Conservation (phyloP, 768 basidiomycete species). For the Xerocomus potaroensis region DNA sequence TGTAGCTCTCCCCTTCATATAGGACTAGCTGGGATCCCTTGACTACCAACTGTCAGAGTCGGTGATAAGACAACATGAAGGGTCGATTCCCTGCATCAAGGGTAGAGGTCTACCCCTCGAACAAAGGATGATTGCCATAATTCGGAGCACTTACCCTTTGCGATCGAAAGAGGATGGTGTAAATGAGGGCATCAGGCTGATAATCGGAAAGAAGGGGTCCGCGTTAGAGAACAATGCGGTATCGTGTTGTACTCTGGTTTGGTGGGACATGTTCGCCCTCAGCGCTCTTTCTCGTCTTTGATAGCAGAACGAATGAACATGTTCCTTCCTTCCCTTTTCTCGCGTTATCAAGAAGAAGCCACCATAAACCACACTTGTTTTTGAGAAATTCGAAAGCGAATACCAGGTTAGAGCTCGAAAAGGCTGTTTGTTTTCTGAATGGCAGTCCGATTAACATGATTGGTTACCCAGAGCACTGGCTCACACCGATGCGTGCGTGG, state of each 20-base stretch:
- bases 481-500: not conserved
- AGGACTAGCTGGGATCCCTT: not conserved
- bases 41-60: not conserved
- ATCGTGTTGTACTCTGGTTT: no score
- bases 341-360: no score
- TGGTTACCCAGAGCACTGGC: not conserved
- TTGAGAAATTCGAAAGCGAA: no score
- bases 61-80: not conserved
- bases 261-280: no score
- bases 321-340: not conserved
- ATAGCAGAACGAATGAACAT: no score
- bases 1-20: not conserved
- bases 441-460: conserved; percentile 4
- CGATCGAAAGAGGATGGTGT: not conserved
- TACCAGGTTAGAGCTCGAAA: not conserved
- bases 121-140: not conserved
- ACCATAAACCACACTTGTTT: no score
- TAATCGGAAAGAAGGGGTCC: no score
- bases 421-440: conserved; percentile 12
- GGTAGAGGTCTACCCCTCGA: no score
- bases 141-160: not conserved
- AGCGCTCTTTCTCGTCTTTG: no score
- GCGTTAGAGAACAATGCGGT: no score
- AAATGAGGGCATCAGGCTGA: no score
- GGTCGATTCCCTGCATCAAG: not conserved